A percentile compares a stretch with the other conserved stretches of the same genome.
Evolutionary conservation across 352 stramenopile species (phyloP).

Genomic region (Pythium periplocum): DNA sequence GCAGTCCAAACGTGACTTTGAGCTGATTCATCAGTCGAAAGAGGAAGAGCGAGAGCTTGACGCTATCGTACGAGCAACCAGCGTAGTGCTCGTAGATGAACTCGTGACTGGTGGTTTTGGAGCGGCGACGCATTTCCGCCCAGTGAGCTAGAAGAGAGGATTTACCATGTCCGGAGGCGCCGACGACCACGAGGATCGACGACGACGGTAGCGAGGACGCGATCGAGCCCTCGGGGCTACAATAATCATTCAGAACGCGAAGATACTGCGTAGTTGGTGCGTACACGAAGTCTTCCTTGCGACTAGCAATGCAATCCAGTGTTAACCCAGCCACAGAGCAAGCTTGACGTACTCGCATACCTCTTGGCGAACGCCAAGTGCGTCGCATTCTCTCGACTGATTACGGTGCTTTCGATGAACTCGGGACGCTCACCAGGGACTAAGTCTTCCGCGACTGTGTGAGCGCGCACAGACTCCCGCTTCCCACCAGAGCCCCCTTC

Average conservation of each 20-base stretch:
- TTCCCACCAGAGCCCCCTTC: too few species aligned
- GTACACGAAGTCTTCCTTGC: slow-evolving; percentile 67
- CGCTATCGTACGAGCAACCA: slow-evolving; percentile 79
- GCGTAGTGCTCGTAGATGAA: slow-evolving; percentile 81
- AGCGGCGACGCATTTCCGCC: slow-evolving; percentile 38
- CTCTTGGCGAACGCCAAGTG: slow-evolving; percentile 69
- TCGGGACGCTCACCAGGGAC: slow-evolving; percentile 18
- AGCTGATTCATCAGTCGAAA: slow-evolving; percentile 81
- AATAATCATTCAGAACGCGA: slow-evolving; percentile 67
- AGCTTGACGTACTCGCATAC: slow-evolving; percentile 11
- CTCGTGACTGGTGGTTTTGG: slow-evolving; percentile 30
- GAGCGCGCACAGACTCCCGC: too few species aligned
- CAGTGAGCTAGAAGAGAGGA: slow-evolving; percentile 75
- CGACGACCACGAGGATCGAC: slow-evolving; percentile 54
- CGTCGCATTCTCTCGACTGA: slow-evolving; percentile 67
- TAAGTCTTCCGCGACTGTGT: slow-evolving; percentile 19
- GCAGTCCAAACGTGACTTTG: slow-evolving; percentile 61
- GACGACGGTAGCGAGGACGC: slow-evolving; percentile 10
- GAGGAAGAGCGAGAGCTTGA: slow-evolving; percentile 78
- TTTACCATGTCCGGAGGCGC: slow-evolving; percentile 63
- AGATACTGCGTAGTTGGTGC: slow-evolving; percentile 55
- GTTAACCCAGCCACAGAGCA: not conserved
- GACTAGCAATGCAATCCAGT: slow-evolving; percentile 19
- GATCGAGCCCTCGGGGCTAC: slow-evolving; percentile 11
- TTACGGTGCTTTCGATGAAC: slow-evolving; percentile 56